Percentiles rank a stretch among this genome's conserved stretches.
Conservation (phyloP, 208 protist genomes). For the Leishmania guyanensis region DNA sequence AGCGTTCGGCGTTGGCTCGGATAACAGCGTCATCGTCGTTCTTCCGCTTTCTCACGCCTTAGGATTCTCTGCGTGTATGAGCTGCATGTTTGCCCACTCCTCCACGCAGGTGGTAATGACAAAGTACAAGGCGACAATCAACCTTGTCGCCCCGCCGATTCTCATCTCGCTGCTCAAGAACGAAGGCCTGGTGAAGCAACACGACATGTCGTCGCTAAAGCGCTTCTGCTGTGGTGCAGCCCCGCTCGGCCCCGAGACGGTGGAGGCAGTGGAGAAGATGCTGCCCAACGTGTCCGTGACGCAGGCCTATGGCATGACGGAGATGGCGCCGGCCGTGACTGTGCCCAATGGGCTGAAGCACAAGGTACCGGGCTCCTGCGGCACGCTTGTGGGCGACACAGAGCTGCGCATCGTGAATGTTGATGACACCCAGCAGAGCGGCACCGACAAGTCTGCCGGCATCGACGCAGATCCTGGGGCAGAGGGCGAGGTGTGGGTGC, state of each 20-base stretch:
- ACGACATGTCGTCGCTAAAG: constrained; percentile 43
- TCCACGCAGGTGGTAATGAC: constrained; percentile 42
- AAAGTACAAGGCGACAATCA: constrained; percentile 54
- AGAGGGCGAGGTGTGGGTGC: constrained; percentile 69
- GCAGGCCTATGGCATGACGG: constrained; percentile 86
- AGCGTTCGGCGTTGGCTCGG: not conserved
- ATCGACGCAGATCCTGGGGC: constrained; percentile 29
- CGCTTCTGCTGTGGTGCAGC: constrained; percentile 57
- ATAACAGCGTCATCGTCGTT: constrained; percentile 43
- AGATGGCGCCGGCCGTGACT: constrained; percentile 60
- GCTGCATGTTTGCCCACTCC: constrained; percentile 24
- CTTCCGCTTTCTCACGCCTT: constrained; percentile 90
- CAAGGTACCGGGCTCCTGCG: constrained; percentile 10
- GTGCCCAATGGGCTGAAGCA: constrained; percentile 6
- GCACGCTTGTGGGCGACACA: constrained; percentile 36
- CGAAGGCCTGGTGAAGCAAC: constrained; percentile 28
- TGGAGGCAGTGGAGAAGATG: constrained; percentile 36
- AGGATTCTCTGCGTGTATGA: constrained; percentile 60
- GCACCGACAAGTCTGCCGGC: constrained; percentile 33
- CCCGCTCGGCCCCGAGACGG: constrained; percentile 38
- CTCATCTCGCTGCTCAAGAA: constrained; percentile 68
- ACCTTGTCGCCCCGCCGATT: constrained; percentile 81
- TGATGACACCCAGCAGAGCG: constrained; percentile 39
- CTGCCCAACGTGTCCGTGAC: constrained; percentile 24
- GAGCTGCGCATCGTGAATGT: constrained; percentile 47